Conservation (phyloP, 164 flowering plant species). For the Chimonanthus praecox region DNA sequence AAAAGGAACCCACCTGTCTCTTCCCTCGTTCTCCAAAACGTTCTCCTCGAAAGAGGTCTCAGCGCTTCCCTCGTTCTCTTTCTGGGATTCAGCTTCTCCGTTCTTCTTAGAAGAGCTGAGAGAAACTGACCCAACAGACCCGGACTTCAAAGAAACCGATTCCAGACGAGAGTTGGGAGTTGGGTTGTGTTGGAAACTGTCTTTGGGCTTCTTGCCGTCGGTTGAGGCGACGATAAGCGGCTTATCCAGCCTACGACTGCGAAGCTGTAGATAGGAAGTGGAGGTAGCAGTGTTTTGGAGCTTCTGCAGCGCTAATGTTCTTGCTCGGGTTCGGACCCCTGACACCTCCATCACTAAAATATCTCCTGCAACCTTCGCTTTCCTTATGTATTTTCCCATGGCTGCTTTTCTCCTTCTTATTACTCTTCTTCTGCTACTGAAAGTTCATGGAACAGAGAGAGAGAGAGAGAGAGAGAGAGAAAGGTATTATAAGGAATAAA, state of each 20-base stretch:
- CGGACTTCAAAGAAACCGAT: conserved; percentile 20
- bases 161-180: conserved; percentile 12
- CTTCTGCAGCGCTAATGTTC: conserved; percentile 61
- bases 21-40: conserved; percentile 43
- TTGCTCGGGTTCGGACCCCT: conserved; percentile 79
- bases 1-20: conserved; percentile 49
- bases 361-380: conserved; percentile 47
- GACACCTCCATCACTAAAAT: conserved; percentile 55
- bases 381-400: conserved; percentile 81
- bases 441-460: neutral
- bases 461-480: neutral
- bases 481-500: neutral
- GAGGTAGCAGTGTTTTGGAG: conserved; percentile 23
- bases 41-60: conserved; percentile 67
- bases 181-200: conserved; percentile 12
- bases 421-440: conserved; percentile 2
- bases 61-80: conserved; percentile 5
- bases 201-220: conserved; percentile 9
- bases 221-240: conserved; percentile 12
- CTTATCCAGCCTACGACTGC: conserved; percentile 66
- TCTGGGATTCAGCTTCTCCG: neutral
- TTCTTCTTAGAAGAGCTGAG: conserved; percentile 5
- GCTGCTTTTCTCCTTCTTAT: no score
- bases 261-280: conserved; percentile 57
- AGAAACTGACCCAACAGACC: conserved; percentile 25